A percentile compares a stretch with the other conserved stretches of the same genome.
Evolutionary conservation across 176 grass and related monocot genomes (phyloP).

Genomic region (Olyra latifolia): DNA sequence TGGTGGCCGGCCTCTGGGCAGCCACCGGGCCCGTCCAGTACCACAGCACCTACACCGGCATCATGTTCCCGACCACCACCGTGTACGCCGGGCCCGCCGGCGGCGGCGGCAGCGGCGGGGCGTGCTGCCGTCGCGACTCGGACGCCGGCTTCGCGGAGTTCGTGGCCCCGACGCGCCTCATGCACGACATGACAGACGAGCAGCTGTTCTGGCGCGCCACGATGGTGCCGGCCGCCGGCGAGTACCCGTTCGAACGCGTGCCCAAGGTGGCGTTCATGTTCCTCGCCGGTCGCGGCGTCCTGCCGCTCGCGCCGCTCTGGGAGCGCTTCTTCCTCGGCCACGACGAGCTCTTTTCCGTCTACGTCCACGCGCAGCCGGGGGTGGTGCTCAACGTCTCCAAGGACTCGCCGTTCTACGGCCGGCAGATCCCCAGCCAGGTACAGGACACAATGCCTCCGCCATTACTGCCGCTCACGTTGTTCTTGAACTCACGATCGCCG

Average conservation of each 20-base stretch:
- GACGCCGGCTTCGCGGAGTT: conserved; percentile 44
- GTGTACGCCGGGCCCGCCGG: neutral
- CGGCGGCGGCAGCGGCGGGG: neutral
- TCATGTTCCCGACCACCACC: conserved; percentile 34
- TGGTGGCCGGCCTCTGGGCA: conserved; percentile 58
- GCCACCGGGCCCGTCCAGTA: conserved; percentile 29
- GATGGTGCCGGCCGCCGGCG: conserved; percentile 52
- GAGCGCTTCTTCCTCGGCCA: conserved; percentile 86
- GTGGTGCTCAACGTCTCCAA: conserved; percentile 50
- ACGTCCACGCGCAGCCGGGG: conserved; percentile 69
- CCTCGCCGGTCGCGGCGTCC: conserved; percentile 51
- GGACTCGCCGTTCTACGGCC: conserved; percentile 65
- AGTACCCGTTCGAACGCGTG: conserved; percentile 65
- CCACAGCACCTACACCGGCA: conserved; percentile 7
- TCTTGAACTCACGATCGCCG: conserved; percentile 2
- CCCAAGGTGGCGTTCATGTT: conserved; percentile 93
- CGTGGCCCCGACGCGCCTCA: conserved; percentile 60
- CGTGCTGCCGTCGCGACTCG: conserved; percentile 20
- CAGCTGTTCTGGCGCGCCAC: conserved; percentile 87
- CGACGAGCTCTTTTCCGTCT: conserved; percentile 62
- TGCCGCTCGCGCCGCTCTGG: conserved; percentile 76
- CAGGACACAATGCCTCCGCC: conserved; percentile 9
- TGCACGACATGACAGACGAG: conserved; percentile 80
- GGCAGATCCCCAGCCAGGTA: conserved; percentile 89
- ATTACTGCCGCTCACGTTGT: neutral